Percentiles rank a stretch among this genome's conserved stretches.
These are phyloP conservation scores for Cetraspora pellucida DNA, from an alignment of 192 early-diverging fungal species.

Conservation along the genomic window DNA sequence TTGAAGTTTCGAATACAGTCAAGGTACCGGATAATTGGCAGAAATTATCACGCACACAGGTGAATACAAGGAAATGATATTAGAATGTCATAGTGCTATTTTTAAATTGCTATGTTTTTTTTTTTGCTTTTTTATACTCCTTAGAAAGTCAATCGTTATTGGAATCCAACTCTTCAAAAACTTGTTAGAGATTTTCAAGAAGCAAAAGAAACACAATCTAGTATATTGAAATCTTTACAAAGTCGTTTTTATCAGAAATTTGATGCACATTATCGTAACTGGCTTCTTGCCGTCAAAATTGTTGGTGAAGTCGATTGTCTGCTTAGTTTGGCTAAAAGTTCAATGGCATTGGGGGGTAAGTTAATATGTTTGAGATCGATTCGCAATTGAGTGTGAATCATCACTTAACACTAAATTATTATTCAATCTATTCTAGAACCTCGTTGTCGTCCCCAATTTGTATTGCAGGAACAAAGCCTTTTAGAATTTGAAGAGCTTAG, in stretches of 20 bases:
- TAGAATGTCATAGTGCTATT: neutral
- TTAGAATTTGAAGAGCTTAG: slow-evolving; percentile 86
- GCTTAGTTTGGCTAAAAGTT: slow-evolving; percentile 71
- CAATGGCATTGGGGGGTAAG: slow-evolving; percentile 66
- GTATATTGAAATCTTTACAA: slow-evolving; percentile 75
- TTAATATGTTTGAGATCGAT: neutral
- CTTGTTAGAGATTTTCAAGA: slow-evolving; percentile 78
- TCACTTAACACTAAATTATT: neutral
- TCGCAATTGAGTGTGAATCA: neutral
- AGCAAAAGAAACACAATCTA: slow-evolving; percentile 75
- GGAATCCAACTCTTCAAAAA: slow-evolving; percentile 63
- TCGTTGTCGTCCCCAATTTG: slow-evolving; percentile 84
- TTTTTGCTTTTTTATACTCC: neutral
- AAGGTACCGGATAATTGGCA: slow-evolving; percentile 80
- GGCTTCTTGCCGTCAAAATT: slow-evolving; percentile 70
- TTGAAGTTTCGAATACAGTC: slow-evolving; percentile 81
- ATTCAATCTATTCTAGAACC: slow-evolving; percentile 53
- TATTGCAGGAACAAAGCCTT: slow-evolving; percentile 62
- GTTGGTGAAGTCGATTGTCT: slow-evolving; percentile 90
- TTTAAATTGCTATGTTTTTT: neutral
- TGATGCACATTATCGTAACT: slow-evolving; percentile 73
- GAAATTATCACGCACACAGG: slow-evolving; percentile 76
- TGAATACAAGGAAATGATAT: slow-evolving; percentile 26
- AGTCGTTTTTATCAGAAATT: slow-evolving; percentile 79
- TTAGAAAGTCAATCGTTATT: slow-evolving; percentile 81